phyloP scores from a whole-genome alignment of 2,329 filamentous ascomycete genomes.

The Calonectria hawksworthii region DNA sequence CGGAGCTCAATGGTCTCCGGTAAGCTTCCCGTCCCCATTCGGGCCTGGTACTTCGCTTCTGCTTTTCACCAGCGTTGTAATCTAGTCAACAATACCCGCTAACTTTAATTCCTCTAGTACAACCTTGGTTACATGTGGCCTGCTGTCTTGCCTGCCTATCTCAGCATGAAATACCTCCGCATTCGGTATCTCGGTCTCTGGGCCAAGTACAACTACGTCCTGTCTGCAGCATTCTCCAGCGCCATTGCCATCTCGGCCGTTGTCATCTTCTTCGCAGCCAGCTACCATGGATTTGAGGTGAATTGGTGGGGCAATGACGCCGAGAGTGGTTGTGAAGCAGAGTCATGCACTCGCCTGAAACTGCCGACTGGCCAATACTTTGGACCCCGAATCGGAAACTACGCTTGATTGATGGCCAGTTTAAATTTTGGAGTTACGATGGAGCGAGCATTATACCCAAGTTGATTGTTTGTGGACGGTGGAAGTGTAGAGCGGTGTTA shows the following conservation, averaged over 20 bases:
- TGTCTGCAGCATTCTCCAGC: constrained; percentile 61
- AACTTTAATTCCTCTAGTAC: constrained; percentile 43
- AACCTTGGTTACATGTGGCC: constrained; percentile 63
- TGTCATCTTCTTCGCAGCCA: constrained; percentile 64
- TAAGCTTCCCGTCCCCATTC: neutral
- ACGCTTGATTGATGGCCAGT: neutral
- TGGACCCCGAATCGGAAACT: constrained; percentile 41
- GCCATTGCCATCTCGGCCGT: constrained; percentile 62
- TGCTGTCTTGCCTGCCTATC: constrained; percentile 60
- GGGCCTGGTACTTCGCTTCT: neutral
- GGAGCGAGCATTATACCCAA: neutral
- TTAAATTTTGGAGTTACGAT: neutral
- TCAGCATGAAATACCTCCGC: constrained; percentile 63
- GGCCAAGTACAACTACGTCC: constrained; percentile 64
- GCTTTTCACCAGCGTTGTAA: neutral
- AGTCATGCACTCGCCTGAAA: constrained; percentile 38
- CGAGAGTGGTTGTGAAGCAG: constrained; percentile 45
- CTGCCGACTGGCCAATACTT: constrained; percentile 48
- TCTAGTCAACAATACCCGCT: neutral
- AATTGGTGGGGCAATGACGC: constrained; percentile 62
- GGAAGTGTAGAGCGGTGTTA: neutral
- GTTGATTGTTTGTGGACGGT: neutral
- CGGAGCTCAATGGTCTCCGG: constrained; percentile 55
- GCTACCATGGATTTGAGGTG: constrained; percentile 53
- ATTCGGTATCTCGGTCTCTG: constrained; percentile 61